A percentile compares a stretch with the other conserved stretches of the same genome.
Conservation (phyloP, 495 filamentous ascomycete genomes). For the Xylaria bambusicola region DNA sequence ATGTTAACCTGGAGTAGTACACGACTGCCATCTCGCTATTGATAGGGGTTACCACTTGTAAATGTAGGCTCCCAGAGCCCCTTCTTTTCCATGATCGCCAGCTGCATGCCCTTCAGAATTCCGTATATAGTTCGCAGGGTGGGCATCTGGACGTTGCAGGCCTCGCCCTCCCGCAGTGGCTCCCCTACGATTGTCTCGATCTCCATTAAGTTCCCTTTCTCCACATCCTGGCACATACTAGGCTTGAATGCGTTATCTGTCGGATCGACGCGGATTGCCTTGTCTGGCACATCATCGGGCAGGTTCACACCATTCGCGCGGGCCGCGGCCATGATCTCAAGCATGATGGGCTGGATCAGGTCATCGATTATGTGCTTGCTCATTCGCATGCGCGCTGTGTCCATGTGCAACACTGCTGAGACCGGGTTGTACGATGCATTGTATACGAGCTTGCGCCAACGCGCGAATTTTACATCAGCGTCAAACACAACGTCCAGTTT, state of each 20-base stretch:
- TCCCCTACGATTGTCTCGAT: slow-evolving; percentile 57
- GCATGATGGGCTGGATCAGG: slow-evolving; percentile 27
- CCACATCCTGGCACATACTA: slow-evolving; percentile 49
- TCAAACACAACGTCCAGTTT: slow-evolving; percentile 32
- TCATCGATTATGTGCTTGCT: slow-evolving; percentile 24
- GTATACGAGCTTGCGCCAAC: slow-evolving; percentile 57
- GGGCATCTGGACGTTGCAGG: slow-evolving; percentile 45
- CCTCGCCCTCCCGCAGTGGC: slow-evolving; percentile 50
- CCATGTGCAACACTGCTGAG: slow-evolving; percentile 51
- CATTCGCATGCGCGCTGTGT: slow-evolving; percentile 39
- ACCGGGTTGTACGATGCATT: slow-evolving; percentile 52
- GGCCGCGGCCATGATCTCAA: slow-evolving; percentile 25
- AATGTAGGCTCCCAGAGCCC: slow-evolving; percentile 21
- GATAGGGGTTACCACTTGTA: slow-evolving; percentile 3
- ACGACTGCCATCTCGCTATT: no score
- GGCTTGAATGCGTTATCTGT: slow-evolving; percentile 43
- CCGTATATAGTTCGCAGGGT: slow-evolving; percentile 47
- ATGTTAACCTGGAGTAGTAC: no score
- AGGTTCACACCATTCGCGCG: slow-evolving; percentile 35
- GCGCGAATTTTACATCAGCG: slow-evolving; percentile 37
- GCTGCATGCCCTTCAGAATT: slow-evolving; percentile 46
- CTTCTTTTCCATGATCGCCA: slow-evolving; percentile 38
- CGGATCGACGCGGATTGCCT: slow-evolving; percentile 41
- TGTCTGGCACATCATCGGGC: slow-evolving; percentile 34
- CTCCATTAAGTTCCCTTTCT: slow-evolving; percentile 56